These are phyloP conservation scores for Westerdykella aurantiaca DNA, from an alignment of 2,329 filamentous ascomycete genomes.

Conservation along the genomic window DNA sequence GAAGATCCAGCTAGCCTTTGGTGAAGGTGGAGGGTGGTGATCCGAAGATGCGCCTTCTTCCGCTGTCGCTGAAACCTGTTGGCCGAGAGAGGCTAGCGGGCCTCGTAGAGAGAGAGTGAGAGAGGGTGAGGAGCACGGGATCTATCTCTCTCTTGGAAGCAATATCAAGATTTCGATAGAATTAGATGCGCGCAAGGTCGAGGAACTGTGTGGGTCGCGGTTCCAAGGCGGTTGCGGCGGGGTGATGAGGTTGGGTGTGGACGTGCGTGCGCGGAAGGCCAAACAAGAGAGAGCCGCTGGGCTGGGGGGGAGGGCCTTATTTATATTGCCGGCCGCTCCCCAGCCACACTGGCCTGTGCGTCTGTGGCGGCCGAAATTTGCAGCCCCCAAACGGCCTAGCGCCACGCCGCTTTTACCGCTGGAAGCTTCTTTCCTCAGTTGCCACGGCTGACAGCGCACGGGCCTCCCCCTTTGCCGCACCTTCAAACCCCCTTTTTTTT, in stretches of 20 bases:
- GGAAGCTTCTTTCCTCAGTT: too few species aligned
- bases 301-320: too few species aligned
- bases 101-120: background rate
- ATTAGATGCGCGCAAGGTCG: background rate
- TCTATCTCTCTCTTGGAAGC: background rate
- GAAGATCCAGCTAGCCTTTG: constrained; percentile 41
- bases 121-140: background rate
- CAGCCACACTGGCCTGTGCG: too few species aligned
- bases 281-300: too few species aligned
- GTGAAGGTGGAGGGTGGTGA: constrained; percentile 12
- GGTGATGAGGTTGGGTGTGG: background rate
- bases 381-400: too few species aligned
- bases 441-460: too few species aligned
- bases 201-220: background rate
- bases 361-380: too few species aligned
- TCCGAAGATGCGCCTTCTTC: background rate
- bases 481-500: too few species aligned
- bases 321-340: too few species aligned
- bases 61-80: background rate
- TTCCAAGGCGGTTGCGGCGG: background rate
- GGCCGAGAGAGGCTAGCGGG: background rate
- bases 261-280: background rate
- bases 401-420: too few species aligned
- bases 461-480: too few species aligned
- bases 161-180: background rate